Base-by-base conservation (phyloP, 23 red algal species). In the Cyanidiococcus yangmingshanensis region DNA sequence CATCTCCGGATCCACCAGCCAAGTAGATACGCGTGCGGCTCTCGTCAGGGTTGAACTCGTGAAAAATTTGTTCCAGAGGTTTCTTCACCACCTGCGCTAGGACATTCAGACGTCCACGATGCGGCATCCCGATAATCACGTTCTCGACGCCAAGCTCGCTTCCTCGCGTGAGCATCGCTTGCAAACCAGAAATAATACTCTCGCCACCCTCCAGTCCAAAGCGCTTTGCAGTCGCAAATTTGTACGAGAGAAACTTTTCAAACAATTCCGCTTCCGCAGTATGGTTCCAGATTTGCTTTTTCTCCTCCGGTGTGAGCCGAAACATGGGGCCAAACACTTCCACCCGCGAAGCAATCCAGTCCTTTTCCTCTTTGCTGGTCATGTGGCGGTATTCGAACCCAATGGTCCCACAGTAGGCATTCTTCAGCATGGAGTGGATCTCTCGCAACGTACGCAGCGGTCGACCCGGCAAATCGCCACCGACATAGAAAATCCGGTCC, bases 331-430 rank as follows among this genome's bases (percentile, higher is more conserved):
- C 68, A 50, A 75, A 84, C 24, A 75, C 74, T 79, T 98, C 94
- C 39, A 98, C 76, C 24, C 83, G 84, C 40, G 87, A 89, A 1
- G 88, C 87, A 50, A 98, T 89, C 94, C 94, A 98, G 76, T 89
- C 89, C 83, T 98, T 98, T 51, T 98, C 88, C 27, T 90, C 94
- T 51, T 90, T 87, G 17, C 87, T 87, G 18, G 91, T 57, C 85
- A 98, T 98, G 79, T 98, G 94, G 57, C 94, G 94, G 82, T 98
- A 98, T 76, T 98, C 94, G 51, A 87, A 77, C 24, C 94, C 94
- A 57, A 98, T 85, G 83, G 85, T 98, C 63, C 85, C 94, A 57
- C 89, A 91, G 68, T 98, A 98, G 0, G 85, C 76, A 31, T 79
- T 88, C n/a, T 76, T 74, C 25, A 98, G 67, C 76, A 88, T 76